phyloP scores from a whole-genome alignment of 208 protist genomes.

The Tetramitus jugosus region DNA sequence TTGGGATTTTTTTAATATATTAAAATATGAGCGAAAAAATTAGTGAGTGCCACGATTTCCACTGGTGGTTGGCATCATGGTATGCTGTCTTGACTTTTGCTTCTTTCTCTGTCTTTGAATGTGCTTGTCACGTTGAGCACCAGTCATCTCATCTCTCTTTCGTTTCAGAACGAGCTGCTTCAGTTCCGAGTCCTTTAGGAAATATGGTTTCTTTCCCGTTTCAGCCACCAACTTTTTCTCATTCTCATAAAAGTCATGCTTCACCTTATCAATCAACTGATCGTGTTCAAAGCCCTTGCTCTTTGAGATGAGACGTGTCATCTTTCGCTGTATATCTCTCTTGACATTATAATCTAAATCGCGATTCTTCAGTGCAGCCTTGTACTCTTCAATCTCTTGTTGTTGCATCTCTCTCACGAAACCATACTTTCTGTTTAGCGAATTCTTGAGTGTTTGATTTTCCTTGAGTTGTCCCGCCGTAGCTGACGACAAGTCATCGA shows the following conservation, averaged over 20 bases:
- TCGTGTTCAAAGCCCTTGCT: not conserved
- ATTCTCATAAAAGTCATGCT: not conserved
- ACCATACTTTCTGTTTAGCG: not conserved
- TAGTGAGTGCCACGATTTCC: too few species aligned
- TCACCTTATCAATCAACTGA: not conserved
- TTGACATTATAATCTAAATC: not conserved
- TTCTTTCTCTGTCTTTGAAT: not conserved
- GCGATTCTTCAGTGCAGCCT: not conserved
- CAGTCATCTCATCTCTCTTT: not conserved
- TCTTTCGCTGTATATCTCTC: not conserved
- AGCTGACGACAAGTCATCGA: not conserved
- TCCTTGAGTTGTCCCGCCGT: not conserved
- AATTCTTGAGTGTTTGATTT: not conserved
- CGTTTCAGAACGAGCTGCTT: not conserved
- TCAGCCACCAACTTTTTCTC: slow-evolving; percentile 13
- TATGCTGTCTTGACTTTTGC: not conserved
- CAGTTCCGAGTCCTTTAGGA: slow-evolving; percentile 11
- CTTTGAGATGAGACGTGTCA: not conserved
- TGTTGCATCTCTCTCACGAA: not conserved
- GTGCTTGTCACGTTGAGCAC: not conserved
- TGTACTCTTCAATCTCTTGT: not conserved
- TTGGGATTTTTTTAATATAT: too few species aligned
- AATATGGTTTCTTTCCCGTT: not conserved
- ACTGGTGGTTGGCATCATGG: not conserved
- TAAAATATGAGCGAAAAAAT: too few species aligned